Percentiles rank a stretch among this genome's conserved stretches.
phyloP scores from a whole-genome alignment of 305 asterid species.

The Fraxinus baroniana region DNA sequence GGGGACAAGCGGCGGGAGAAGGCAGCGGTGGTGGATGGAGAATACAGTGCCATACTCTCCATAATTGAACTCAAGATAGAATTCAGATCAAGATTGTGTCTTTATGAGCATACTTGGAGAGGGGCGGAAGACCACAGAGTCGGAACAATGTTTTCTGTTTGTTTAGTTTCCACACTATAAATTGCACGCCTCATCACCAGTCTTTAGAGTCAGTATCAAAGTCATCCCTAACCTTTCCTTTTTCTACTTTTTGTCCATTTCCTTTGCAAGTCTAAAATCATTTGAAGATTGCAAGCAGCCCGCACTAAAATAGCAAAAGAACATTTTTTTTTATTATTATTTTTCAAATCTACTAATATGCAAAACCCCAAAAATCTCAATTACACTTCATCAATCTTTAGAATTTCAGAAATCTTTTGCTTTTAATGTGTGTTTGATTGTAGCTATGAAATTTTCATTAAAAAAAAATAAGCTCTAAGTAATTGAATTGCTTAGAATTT shows the following conservation, averaged over 20 bases:
- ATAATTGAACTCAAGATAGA: conserved; percentile 27
- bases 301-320: neutral
- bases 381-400: neutral
- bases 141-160: neutral
- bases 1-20: conserved; percentile 43
- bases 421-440: no score
- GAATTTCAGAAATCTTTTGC: neutral
- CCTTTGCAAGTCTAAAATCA: neutral
- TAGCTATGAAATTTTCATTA: no score
- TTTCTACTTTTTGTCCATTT: neutral
- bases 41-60: conserved; percentile 66
- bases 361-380: neutral
- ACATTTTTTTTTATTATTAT: neutral
- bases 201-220: neutral
- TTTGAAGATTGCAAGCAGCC: neutral
- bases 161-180: neutral
- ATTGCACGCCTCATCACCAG: neutral
- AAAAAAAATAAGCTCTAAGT: no score
- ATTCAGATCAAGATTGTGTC: neutral
- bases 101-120: neutral
- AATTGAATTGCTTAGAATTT: no score
- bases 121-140: conserved; percentile 30
- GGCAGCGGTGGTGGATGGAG: conserved; percentile 47
- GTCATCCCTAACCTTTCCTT: neutral
- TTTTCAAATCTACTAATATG: no score